Base-by-base conservation (phyloP, 2,329 filamentous ascomycete species). In the Trichophyton benhamiae region DNA sequence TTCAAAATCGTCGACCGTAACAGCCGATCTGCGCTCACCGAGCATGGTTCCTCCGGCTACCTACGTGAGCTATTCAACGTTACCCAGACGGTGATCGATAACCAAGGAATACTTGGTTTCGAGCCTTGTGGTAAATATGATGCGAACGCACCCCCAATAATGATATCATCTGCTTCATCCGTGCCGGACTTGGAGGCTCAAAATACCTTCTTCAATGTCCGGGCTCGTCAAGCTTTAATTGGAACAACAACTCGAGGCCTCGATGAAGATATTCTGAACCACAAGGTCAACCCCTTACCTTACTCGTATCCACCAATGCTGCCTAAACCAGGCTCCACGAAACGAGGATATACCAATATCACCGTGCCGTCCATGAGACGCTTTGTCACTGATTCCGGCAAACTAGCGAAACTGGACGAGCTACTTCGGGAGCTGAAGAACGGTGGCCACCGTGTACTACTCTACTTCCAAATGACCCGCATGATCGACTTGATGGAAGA, bases 401-500 rank as follows among this genome's bases (percentile, higher is more conserved):
- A 99, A 78, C 83, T 99, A 63, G 91, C 91, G 55, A 90, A 91
- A 71, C 80, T 99, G 58, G 94, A 99, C 72, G 81, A 89, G 66
- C 80, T 99, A 17, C 82, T 99, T 13, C 88, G 88, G 72, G 83
- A 91, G 73, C 85, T 99, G 69, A 99, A 97, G 81, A 87, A 90
- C 64, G 89, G 88, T 65, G 88, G 88, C 41, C 94, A 99, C 68
- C 91, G 94, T 70, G 94, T 99, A 22, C 80, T 99, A 60, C 80
- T 99, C 20, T 99, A 99, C 81, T 99, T 99, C 88, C 94, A 99
- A 80, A 99, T 99, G 94, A 99, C 94, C 3, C 88, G 89, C 71
- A 99, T 99, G 94, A 97, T 99, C 71, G 92, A 99, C 73, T 80
- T 99, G 63, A 97, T 97, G 89, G 94, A 99, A 74, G 94, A 99